These are phyloP conservation scores for Coemansia asiatica DNA, from an alignment of 192 early-diverging fungal species.

Conservation along the genomic window DNA sequence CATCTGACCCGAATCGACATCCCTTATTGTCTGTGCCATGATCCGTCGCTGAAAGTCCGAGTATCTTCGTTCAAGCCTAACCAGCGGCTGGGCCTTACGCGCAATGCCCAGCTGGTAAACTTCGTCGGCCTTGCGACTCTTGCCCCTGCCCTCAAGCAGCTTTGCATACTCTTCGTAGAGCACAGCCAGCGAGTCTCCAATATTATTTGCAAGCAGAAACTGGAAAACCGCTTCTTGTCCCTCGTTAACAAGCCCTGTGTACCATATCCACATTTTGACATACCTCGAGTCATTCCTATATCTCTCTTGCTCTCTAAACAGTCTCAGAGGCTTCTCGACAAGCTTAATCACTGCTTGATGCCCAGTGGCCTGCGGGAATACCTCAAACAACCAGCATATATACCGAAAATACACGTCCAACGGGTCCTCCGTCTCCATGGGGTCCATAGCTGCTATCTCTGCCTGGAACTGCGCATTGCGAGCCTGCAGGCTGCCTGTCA, in stretches of 20 bases:
- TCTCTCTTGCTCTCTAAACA: slow-evolving; percentile 56
- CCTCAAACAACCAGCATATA: slow-evolving; percentile 63
- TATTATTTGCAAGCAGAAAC: slow-evolving; percentile 69
- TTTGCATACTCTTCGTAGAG: slow-evolving; percentile 78
- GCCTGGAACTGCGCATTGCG: slow-evolving; percentile 43
- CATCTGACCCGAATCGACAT: neutral
- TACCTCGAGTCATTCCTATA: slow-evolving; percentile 66
- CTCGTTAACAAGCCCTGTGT: slow-evolving; percentile 48
- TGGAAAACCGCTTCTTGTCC: slow-evolving; percentile 72
- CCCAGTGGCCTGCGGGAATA: slow-evolving; percentile 60
- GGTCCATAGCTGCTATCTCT: slow-evolving; percentile 32
- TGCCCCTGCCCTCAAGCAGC: slow-evolving; percentile 57
- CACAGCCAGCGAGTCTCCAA: slow-evolving; percentile 65
- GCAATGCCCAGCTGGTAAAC: slow-evolving; percentile 66
- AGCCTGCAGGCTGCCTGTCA: slow-evolving; percentile 29
- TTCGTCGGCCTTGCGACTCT: slow-evolving; percentile 60
- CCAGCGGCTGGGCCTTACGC: slow-evolving; percentile 69
- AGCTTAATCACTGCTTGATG: slow-evolving; percentile 57
- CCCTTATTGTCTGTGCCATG: slow-evolving; percentile 27
- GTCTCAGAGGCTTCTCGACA: slow-evolving; percentile 52
- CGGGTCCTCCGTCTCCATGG: slow-evolving; percentile 53
- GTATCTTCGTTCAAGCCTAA: slow-evolving; percentile 59
- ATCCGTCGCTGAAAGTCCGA: slow-evolving; percentile 61
- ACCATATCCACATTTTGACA: slow-evolving; percentile 63
- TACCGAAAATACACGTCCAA: slow-evolving; percentile 64